A percentile compares a stretch with the other conserved stretches of the same genome.
phyloP scores from a whole-genome alignment of 768 basidiomycete species.

The Polyporus arcularius region DNA sequence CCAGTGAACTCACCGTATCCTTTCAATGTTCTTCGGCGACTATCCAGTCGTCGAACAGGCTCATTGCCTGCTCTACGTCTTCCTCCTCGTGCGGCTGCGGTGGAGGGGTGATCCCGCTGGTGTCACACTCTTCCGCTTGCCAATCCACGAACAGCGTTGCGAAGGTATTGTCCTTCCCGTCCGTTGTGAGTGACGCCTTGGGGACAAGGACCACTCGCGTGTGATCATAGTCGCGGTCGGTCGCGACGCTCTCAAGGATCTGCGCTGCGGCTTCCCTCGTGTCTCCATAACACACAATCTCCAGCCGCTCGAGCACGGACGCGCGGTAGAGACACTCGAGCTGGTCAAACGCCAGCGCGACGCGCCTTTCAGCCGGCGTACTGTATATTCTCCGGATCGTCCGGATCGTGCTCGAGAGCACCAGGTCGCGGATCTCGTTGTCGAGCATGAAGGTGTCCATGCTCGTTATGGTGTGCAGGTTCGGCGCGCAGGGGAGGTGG shows the following conservation, averaged over 20 bases:
- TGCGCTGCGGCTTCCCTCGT: not conserved
- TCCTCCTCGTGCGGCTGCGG: too few species aligned
- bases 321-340: constrained; percentile 30
- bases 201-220: constrained; percentile 14
- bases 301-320: constrained; percentile 28
- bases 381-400: constrained; percentile 29
- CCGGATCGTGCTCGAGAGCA: constrained; percentile 31
- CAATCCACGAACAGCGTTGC: constrained; percentile 4
- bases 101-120: too few species aligned
- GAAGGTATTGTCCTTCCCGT: not conserved
- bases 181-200: not conserved
- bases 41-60: too few species aligned
- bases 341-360: constrained; percentile 32
- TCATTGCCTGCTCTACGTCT: too few species aligned
- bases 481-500: constrained; percentile 25
- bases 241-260: not conserved
- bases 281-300: constrained; percentile 27
- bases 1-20: too few species aligned
- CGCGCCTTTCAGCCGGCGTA: constrained; percentile 15
- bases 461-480: constrained; percentile 35
- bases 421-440: constrained; percentile 35
- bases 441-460: constrained; percentile 37
- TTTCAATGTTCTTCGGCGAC: too few species aligned
- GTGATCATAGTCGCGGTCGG: not conserved
- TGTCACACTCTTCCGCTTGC: not conserved